phyloP scores from a whole-genome alignment of 2,329 filamentous ascomycete species.

The Lasiodiplodia sp. region DNA sequence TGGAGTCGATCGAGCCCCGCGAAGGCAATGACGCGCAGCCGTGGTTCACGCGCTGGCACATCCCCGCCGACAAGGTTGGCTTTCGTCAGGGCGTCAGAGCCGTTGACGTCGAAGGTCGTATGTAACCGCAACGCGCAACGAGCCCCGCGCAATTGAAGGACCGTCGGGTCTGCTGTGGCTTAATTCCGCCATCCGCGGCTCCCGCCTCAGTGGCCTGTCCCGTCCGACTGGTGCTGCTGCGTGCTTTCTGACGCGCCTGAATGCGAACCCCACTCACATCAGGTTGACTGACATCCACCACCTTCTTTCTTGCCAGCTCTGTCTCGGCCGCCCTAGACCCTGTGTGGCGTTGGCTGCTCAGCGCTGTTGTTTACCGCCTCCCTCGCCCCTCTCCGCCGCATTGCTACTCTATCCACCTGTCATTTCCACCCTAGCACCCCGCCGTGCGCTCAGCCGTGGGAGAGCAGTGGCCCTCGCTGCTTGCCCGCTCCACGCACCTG shows the following conservation, averaged over 20 bases:
- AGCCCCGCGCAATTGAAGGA: slow-evolving; percentile 3
- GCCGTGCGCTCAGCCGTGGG: slow-evolving; percentile 7
- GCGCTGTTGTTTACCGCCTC: background rate
- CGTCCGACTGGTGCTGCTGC: slow-evolving; percentile 8
- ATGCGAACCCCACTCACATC: slow-evolving; percentile 17
- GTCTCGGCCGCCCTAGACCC: slow-evolving; percentile 6
- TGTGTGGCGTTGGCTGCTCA: background rate
- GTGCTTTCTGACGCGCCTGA: slow-evolving; percentile 19
- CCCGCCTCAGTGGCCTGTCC: slow-evolving; percentile 20
- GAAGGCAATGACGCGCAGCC: slow-evolving; percentile 25
- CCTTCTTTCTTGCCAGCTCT: slow-evolving; percentile 10
- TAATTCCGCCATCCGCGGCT: slow-evolving; percentile 22
- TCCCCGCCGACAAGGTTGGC: slow-evolving; percentile 10
- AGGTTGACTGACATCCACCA: slow-evolving; percentile 8
- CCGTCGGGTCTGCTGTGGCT: slow-evolving; percentile 5
- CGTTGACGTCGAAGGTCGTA: slow-evolving; percentile 18
- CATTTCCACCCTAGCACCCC: slow-evolving; percentile 12
- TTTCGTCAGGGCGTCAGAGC: slow-evolving; percentile 20
- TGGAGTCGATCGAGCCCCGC: slow-evolving; percentile 21
- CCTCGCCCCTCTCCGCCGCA: background rate
- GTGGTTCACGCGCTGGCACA: slow-evolving; percentile 20
- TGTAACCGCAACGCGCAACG: background rate
- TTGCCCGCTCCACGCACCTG: slow-evolving; percentile 26
- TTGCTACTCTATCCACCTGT: slow-evolving; percentile 19
- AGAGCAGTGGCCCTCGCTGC: slow-evolving; percentile 19